Evolutionary conservation across 495 filamentous ascomycete genomes (phyloP).

Genomic region (Trichoderma orchidacearum): DNA sequence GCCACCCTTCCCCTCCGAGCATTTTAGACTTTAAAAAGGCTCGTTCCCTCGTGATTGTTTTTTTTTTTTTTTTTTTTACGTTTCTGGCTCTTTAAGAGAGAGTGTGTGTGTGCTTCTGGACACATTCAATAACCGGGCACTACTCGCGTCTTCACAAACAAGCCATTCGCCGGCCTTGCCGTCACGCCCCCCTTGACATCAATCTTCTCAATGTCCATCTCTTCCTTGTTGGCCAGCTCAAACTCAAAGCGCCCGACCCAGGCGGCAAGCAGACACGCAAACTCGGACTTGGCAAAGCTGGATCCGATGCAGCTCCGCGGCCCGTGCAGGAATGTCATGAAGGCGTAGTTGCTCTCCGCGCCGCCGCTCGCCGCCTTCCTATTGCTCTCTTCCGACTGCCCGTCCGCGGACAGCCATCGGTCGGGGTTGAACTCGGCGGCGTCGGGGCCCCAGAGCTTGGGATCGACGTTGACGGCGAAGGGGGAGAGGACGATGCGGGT

Average conservation of each 20-base stretch:
- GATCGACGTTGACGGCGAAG: slow-evolving; percentile 45
- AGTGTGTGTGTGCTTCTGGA: too few relatives aligned
- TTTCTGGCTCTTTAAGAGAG: too few relatives aligned
- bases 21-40: too few relatives aligned
- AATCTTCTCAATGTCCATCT: slow-evolving; percentile 40
- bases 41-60: too few relatives aligned
- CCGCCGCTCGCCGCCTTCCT: slow-evolving; percentile 28
- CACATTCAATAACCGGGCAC: slow-evolving; percentile 13
- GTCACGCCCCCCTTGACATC: slow-evolving; percentile 46
- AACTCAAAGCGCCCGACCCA: slow-evolving; percentile 62
- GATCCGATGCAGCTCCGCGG: slow-evolving; percentile 48
- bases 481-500: slow-evolving; percentile 40
- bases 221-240: slow-evolving; percentile 43
- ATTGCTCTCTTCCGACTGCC: slow-evolving; percentile 14
- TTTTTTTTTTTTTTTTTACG: too few relatives aligned
- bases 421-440: slow-evolving; percentile 46
- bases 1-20: too few relatives aligned
- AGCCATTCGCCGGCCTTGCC: slow-evolving; percentile 46
- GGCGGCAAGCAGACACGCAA: slow-evolving; percentile 65
- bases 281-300: slow-evolving; percentile 71
- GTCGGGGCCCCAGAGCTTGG: slow-evolving; percentile 43
- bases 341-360: slow-evolving; percentile 41
- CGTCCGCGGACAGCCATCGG: slow-evolving; percentile 36
- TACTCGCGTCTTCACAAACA: slow-evolving; percentile 45
- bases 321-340: slow-evolving; percentile 49